Conservation (phyloP, 257 asterid genomes). For the Gentiana dahurica region DNA sequence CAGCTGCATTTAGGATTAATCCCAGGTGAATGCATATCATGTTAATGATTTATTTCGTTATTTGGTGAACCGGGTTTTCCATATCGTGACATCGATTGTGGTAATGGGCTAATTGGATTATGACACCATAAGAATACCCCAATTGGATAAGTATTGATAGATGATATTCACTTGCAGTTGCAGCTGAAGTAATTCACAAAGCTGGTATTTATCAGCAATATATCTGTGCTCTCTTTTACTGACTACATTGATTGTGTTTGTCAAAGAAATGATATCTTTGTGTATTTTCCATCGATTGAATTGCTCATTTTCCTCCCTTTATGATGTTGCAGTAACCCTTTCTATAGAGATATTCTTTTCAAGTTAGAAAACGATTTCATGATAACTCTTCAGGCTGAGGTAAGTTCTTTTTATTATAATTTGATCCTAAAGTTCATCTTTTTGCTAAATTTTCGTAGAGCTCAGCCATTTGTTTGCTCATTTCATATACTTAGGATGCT, state of each 20-base stretch:
- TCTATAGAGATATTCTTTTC: conserved; percentile 53
- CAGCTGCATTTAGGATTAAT: conserved; percentile 92
- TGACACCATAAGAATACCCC: too few species aligned
- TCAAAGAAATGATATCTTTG: too few species aligned
- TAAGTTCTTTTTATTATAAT: conserved; percentile 12
- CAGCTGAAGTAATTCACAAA: too few species aligned
- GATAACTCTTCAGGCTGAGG: conserved; percentile 86
- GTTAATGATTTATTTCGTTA: background rate
- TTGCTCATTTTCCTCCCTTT: background rate
- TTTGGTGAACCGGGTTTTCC: background rate
- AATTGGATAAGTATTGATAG: too few species aligned
- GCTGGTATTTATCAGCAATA: too few species aligned
- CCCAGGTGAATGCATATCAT: conserved; percentile 40
- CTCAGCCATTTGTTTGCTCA: background rate
- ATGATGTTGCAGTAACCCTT: conserved; percentile 65
- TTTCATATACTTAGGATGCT: conserved; percentile 33
- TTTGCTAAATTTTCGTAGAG: background rate
- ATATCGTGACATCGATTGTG: background rate
- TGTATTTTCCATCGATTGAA: background rate
- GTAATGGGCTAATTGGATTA: background rate
- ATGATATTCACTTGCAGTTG: too few species aligned
- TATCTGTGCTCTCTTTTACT: too few species aligned
- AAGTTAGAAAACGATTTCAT: conserved; percentile 81
- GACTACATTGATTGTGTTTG: too few species aligned
- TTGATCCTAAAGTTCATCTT: conserved; percentile 1